phyloP scores from a whole-genome alignment of 345 rosid species.

The Cardamine occulta region DNA sequence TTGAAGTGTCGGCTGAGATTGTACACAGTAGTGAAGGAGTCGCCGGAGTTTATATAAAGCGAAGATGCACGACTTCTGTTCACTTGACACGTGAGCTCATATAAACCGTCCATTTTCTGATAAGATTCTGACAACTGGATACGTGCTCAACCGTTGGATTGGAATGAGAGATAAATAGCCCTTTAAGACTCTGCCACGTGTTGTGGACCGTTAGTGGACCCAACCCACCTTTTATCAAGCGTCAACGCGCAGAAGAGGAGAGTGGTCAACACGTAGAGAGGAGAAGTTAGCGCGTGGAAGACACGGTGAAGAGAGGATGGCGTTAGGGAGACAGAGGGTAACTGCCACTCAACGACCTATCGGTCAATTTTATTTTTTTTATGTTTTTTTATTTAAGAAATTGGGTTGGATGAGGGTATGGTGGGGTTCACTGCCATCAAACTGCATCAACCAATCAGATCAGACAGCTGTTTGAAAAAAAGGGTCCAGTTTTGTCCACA shows the following conservation, averaged over 20 bases:
- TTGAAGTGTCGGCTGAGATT: conserved; percentile 38
- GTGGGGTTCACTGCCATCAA: conserved; percentile 38
- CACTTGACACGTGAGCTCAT: conserved; percentile 30
- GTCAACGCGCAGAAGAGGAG: conserved; percentile 14
- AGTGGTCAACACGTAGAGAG: not conserved
- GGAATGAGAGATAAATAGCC: conserved; percentile 34
- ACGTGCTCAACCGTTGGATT: conserved; percentile 41
- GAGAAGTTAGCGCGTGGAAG: conserved; percentile 5
- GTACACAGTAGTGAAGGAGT: conserved; percentile 40
- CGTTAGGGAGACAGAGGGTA: conserved; percentile 34
- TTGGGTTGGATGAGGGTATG: conserved; percentile 27
- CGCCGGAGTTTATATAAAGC: conserved; percentile 43
- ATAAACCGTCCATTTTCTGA: conserved; percentile 42
- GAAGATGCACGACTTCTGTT: conserved; percentile 39
- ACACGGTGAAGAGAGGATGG: not conserved
- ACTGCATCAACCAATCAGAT: conserved; percentile 42
- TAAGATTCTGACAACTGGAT: conserved; percentile 45
- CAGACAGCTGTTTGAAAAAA: conserved; percentile 30
- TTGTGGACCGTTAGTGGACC: conserved; percentile 49
- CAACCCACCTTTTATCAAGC: not conserved
- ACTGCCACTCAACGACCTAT: conserved; percentile 50
- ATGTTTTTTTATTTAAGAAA: too few relatives aligned
- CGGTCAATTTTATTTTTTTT: too few relatives aligned
- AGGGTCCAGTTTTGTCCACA: conserved; percentile 26
- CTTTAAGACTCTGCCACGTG: conserved; percentile 41